These are phyloP conservation scores for Flueggea neowawraea DNA, from an alignment of 441 rosid genomes.

Conservation along the genomic window DNA sequence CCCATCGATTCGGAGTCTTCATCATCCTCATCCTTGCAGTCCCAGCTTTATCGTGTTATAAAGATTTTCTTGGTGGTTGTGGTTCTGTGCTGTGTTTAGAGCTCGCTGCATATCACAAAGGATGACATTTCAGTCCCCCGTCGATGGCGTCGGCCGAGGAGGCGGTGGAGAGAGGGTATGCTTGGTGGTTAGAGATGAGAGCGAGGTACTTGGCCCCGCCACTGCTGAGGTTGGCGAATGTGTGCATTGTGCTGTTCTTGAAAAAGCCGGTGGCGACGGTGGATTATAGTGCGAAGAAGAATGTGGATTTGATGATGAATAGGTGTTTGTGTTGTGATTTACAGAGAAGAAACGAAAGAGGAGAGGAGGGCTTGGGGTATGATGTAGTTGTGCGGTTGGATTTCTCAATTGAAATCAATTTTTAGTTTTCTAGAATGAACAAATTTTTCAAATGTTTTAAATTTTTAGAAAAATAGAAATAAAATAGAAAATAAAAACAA, in stretches of 20 bases:
- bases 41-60: conserved; percentile 57
- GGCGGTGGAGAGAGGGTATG: conserved; percentile 53
- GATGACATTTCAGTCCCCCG: conserved; percentile 95
- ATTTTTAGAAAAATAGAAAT: too few relatives aligned
- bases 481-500: too few relatives aligned
- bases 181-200: conserved; percentile 69
- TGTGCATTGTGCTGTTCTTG: conserved; percentile 79
- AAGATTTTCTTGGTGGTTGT: conserved; percentile 55
- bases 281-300: conserved; percentile 38
- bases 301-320: too few relatives aligned
- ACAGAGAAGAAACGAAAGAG: too few relatives aligned
- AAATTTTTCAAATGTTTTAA: too few relatives aligned
- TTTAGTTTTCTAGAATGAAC: too few relatives aligned
- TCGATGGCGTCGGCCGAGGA: conserved; percentile 57
- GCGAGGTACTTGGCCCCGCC: conserved; percentile 77
- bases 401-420: too few relatives aligned
- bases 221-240: conserved; percentile 66
- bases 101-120: conserved; percentile 74
- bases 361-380: too few relatives aligned
- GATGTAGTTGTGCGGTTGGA: too few relatives aligned
- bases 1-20: conserved; percentile 46
- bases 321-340: too few relatives aligned
- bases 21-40: conserved; percentile 25
- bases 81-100: conserved; percentile 52
- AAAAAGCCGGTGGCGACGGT: conserved; percentile 57